Evolutionary conservation across 2,329 filamentous ascomycete genomes (phyloP).

Genomic region (Colletotrichum coccodes): DNA sequence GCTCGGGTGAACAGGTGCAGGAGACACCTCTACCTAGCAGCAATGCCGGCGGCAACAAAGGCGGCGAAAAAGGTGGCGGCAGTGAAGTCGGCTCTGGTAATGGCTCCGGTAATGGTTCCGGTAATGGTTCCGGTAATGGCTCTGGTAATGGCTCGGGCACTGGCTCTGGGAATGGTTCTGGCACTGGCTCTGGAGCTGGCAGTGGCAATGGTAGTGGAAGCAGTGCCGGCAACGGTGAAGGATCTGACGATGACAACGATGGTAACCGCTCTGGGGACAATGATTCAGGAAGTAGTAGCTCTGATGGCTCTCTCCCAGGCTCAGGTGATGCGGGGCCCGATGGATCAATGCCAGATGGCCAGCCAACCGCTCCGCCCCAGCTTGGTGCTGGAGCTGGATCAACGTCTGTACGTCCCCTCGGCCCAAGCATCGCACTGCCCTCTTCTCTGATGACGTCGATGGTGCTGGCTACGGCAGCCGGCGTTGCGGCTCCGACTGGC

Average conservation of each 20-base stretch:
- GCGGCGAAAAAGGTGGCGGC: background rate
- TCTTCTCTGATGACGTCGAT: conserved; percentile 25
- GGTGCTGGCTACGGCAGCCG: conserved; percentile 16
- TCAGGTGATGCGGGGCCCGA: background rate
- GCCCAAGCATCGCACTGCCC: conserved; percentile 15
- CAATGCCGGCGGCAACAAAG: background rate
- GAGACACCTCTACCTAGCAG: background rate
- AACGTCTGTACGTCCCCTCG: background rate
- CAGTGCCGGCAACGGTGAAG: background rate
- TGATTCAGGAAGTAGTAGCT: background rate
- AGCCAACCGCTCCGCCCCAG: conserved; percentile 9
- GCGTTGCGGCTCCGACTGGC: conserved; percentile 11
- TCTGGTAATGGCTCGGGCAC: background rate
- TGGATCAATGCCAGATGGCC: background rate
- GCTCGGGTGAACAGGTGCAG: background rate
- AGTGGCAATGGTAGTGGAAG: background rate
- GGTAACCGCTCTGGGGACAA: background rate
- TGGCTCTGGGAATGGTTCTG: background rate
- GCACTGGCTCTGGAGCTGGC: background rate
- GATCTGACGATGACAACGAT: background rate
- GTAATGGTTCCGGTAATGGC: background rate
- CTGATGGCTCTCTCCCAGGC: background rate
- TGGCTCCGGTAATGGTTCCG: background rate
- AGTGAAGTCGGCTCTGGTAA: background rate
- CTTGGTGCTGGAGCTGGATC: background rate